phyloP scores from a whole-genome alignment of 768 basidiomycete genomes.

The Xanthoconium purpureum region DNA sequence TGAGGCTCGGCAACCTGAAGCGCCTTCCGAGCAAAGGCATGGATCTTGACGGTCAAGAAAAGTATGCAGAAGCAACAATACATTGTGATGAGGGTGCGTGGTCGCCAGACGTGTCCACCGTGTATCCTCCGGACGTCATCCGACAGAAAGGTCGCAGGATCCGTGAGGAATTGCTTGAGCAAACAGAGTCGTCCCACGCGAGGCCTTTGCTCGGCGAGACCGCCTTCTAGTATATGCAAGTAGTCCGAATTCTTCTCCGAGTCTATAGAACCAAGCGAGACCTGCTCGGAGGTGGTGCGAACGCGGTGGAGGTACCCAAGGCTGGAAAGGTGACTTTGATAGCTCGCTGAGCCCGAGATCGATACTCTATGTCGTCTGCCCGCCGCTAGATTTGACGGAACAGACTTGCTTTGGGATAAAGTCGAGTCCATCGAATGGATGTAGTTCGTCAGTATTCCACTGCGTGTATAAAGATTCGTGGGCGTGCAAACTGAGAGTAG shows the following conservation, averaged over 20 bases:
- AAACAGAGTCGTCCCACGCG: conserved; percentile 22
- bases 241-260: conserved; percentile 5
- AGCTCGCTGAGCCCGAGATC: conserved; percentile 38
- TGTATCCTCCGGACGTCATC: conserved; percentile 27
- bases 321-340: conserved; percentile 46
- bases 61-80: conserved; percentile 44
- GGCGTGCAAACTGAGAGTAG: neutral
- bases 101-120: conserved; percentile 23
- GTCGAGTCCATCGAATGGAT: conserved; percentile 11
- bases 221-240: conserved; percentile 16
- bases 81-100: conserved; percentile 33
- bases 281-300: conserved; percentile 26
- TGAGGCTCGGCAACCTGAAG: neutral
- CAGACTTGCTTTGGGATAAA: conserved; percentile 27
- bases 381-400: conserved; percentile 17
- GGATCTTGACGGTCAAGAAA: conserved; percentile 35
- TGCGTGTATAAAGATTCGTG: too few relatives aligned
- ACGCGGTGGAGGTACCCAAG: conserved; percentile 42
- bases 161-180: conserved; percentile 26
- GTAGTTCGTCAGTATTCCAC: too few relatives aligned
- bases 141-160: conserved; percentile 22
- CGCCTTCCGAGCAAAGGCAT: conserved; percentile 1
- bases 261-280: conserved; percentile 3
- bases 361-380: conserved; percentile 20
- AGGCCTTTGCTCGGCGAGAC: conserved; percentile 13